Conservation (phyloP, 768 basidiomycete species). For the Melanogaster broomeanus region DNA sequence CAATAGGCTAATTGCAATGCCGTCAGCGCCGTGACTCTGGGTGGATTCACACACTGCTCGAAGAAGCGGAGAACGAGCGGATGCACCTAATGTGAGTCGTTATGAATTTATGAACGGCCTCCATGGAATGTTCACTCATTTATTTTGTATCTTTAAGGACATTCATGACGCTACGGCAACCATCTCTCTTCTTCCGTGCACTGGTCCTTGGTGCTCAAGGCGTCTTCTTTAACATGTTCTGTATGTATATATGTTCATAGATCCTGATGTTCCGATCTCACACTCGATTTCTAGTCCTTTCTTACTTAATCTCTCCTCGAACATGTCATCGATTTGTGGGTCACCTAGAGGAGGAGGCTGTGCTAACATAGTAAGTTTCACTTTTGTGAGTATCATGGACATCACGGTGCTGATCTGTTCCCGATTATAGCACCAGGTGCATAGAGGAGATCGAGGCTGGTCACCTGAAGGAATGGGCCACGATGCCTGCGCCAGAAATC, state of each 20-base stretch:
- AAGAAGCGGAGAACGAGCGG: conserved; percentile 96
- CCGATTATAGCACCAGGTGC: conserved; percentile 63
- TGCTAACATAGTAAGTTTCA: conserved; percentile 76
- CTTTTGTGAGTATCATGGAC: conserved; percentile 14
- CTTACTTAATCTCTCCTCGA: conserved; percentile 75
- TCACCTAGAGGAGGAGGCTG: conserved; percentile 93
- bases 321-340: conserved; percentile 91
- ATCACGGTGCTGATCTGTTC: conserved; percentile 14
- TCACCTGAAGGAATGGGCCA: conserved; percentile 77
- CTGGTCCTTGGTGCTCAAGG: conserved; percentile 91
- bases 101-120: conserved; percentile 4
- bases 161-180: conserved; percentile 89
- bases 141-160: conserved; percentile 56
- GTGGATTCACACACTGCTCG: conserved; percentile 92
- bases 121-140: conserved; percentile 11
- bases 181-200: conserved; percentile 77
- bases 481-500: conserved; percentile 79
- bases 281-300: conserved; percentile 51
- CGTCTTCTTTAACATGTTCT: conserved; percentile 87
- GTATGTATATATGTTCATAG: conserved; percentile 43
- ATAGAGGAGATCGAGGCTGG: conserved; percentile 84
- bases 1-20: conserved; percentile 5
- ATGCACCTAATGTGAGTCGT: conserved; percentile 84
- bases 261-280: conserved; percentile 11
- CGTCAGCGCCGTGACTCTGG: conserved; percentile 53